These are phyloP conservation scores for Kickxella alabastrina DNA, from an alignment of 192 early-diverging fungal species.

Conservation along the genomic window DNA sequence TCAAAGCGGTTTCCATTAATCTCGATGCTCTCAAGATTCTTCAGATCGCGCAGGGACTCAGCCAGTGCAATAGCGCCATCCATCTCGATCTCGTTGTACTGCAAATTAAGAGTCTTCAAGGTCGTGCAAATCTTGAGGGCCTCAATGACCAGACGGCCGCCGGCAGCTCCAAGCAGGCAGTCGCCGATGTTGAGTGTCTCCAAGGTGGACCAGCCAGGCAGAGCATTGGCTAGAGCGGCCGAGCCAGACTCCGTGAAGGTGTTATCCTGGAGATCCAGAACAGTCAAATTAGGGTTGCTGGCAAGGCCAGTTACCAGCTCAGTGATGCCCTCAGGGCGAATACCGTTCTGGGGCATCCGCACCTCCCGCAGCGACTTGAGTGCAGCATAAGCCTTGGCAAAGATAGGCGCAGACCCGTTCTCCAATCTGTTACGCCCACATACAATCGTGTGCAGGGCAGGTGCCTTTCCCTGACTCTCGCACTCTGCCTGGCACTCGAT, in stretches of 20 bases:
- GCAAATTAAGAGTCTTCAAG: slow-evolving; percentile 64
- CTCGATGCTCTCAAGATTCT: slow-evolving; percentile 62
- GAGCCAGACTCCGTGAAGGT: slow-evolving; percentile 86
- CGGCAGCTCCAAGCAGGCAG: slow-evolving; percentile 76
- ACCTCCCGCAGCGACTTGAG: slow-evolving; percentile 72
- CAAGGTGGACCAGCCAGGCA: slow-evolving; percentile 76
- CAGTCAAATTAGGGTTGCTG: slow-evolving; percentile 61
- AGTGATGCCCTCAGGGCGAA: slow-evolving; percentile 90
- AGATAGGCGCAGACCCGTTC: slow-evolving; percentile 67
- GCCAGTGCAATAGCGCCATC: slow-evolving; percentile 67
- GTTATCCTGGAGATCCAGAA: slow-evolving; percentile 94
- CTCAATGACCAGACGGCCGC: slow-evolving; percentile 62
- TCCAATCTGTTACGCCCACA: slow-evolving; percentile 94
- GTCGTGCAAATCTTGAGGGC: slow-evolving; percentile 59
- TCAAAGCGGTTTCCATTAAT: slow-evolving; percentile 92
- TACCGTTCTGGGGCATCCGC: slow-evolving; percentile 96
- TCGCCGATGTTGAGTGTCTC: slow-evolving; percentile 84
- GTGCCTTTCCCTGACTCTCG: slow-evolving; percentile 56
- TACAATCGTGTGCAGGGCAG: slow-evolving; percentile 75
- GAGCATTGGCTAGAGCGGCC: slow-evolving; percentile 67
- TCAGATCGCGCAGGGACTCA: slow-evolving; percentile 62
- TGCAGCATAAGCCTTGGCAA: slow-evolving; percentile 80
- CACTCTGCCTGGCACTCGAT: slow-evolving; percentile 70
- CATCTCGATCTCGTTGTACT: slow-evolving; percentile 87
- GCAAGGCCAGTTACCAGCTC: slow-evolving; percentile 66